Evolutionary conservation across 2,329 filamentous ascomycete species (phyloP).

Genomic region (Albophoma yamanashiensis): DNA sequence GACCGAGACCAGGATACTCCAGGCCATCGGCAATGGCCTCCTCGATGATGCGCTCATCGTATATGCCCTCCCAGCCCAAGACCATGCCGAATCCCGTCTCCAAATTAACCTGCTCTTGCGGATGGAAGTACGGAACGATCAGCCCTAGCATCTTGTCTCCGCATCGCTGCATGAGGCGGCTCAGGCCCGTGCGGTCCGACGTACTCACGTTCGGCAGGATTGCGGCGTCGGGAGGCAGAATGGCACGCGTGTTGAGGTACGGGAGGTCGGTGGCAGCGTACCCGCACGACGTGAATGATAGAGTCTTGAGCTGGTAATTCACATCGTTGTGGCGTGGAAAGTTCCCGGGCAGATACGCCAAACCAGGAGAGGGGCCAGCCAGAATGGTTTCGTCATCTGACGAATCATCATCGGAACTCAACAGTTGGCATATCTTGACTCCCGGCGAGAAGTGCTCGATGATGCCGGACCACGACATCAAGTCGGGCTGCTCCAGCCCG

Average conservation of each 20-base stretch:
- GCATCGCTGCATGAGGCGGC: conserved; percentile 22
- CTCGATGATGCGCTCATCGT: conserved; percentile 16
- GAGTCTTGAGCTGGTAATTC: conserved; percentile 19
- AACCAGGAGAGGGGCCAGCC: not conserved
- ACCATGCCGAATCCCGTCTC: conserved; percentile 20
- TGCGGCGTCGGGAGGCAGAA: conserved; percentile 13
- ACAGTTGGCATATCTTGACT: conserved; percentile 13
- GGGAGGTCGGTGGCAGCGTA: conserved; percentile 36
- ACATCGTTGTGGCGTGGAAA: conserved; percentile 14
- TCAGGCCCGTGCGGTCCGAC: conserved; percentile 9
- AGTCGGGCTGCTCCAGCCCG: conserved; percentile 14
- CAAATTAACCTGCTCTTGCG: conserved; percentile 18
- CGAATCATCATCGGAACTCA: not conserved
- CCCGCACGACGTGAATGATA: conserved; percentile 51
- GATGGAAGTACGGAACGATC: conserved; percentile 18
- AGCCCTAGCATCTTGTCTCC: conserved; percentile 24
- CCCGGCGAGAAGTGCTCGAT: conserved; percentile 30
- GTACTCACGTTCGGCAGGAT: not conserved
- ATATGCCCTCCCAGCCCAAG: conserved; percentile 25
- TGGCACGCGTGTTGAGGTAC: conserved; percentile 23
- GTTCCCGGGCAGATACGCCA: conserved; percentile 1
- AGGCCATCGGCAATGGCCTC: conserved; percentile 26
- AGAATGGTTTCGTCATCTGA: not conserved
- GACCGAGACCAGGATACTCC: conserved; percentile 22
- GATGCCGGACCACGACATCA: conserved; percentile 29